Conservation (phyloP, 2,329 filamentous ascomycete genomes). For the Neopestalotiopsis sp. region DNA sequence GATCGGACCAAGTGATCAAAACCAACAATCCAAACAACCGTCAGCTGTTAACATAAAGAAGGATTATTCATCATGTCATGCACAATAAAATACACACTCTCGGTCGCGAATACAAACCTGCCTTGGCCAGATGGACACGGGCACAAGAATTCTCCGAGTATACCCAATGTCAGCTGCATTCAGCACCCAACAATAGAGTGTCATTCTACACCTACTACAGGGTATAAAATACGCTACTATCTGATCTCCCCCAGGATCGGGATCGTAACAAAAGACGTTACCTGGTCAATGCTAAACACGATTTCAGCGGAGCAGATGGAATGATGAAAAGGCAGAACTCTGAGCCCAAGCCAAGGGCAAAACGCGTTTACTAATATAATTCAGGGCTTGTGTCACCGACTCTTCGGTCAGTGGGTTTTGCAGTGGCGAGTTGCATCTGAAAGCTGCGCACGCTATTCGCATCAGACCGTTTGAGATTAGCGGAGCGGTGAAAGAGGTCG, state of each 20-base stretch:
- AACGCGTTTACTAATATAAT: neutral
- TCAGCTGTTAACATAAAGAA: neutral
- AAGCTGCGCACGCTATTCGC: neutral
- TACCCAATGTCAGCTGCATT: too few relatives aligned
- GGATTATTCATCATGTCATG: neutral
- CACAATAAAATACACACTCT: neutral
- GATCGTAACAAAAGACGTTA: conserved; percentile 3
- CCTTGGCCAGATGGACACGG: neutral
- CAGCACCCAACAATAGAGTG: neutral
- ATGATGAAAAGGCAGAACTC: neutral
- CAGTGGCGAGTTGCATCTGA: neutral
- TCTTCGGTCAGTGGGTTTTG: neutral
- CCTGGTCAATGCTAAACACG: neutral
- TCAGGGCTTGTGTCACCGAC: neutral
- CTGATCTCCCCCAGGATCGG: conserved; percentile 1
- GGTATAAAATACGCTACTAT: neutral
- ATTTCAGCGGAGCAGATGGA: neutral
- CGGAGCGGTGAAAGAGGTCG: conserved; percentile 12
- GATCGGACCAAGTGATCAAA: neutral
- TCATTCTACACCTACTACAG: neutral
- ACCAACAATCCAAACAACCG: neutral
- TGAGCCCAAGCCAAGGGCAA: neutral
- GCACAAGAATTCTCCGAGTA: too few relatives aligned
- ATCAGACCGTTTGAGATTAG: conserved; percentile 17
- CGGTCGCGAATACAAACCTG: neutral